A percentile compares a stretch with the other conserved stretches of the same genome.
These are phyloP conservation scores for Helenozyma rhizophorensis DNA, from an alignment of 805 yeast species.

Conservation along the genomic window DNA sequence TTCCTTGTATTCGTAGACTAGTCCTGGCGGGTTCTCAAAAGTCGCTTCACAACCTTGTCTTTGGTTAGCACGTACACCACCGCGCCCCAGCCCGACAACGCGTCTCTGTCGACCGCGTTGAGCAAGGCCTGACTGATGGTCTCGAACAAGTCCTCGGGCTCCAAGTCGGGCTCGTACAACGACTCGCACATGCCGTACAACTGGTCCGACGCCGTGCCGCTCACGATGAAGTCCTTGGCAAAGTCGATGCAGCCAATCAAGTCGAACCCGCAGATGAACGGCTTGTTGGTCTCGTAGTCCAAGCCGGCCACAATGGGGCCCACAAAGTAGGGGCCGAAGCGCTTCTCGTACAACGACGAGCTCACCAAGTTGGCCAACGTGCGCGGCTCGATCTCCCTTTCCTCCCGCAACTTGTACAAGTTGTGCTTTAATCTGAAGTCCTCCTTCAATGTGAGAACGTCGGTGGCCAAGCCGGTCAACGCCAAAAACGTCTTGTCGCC, in stretches of 20 bases:
- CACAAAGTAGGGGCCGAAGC: slow-evolving; percentile 95
- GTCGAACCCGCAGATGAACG: slow-evolving; percentile 94
- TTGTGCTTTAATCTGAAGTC: slow-evolving; percentile 81
- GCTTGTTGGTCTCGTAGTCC: slow-evolving; percentile 73
- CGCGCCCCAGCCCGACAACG: slow-evolving; percentile 98
- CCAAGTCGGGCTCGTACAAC: slow-evolving; percentile 88
- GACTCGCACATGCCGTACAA: slow-evolving; percentile 98
- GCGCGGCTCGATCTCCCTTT: slow-evolving; percentile 86
- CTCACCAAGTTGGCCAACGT: slow-evolving; percentile 91
- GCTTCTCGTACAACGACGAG: slow-evolving; percentile 79
- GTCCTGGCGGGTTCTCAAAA: slow-evolving; percentile 94
- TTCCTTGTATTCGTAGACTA: no score
- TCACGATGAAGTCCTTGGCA: slow-evolving; percentile 89
- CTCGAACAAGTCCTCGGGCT: slow-evolving; percentile 92
- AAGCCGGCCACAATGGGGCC: slow-evolving; percentile 97
- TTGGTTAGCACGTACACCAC: slow-evolving; percentile 87
- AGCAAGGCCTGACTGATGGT: slow-evolving; percentile 90
- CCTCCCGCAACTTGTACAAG: slow-evolving; percentile 85
- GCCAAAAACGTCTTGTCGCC: slow-evolving; percentile 83
- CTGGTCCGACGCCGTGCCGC: slow-evolving; percentile 97
- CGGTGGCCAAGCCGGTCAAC: slow-evolving; percentile 92
- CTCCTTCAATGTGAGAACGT: slow-evolving; percentile 81
- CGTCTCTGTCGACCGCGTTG: slow-evolving; percentile 96
- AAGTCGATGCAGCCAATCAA: slow-evolving; percentile 94
- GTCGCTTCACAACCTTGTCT: slow-evolving; percentile 84